Evolutionary conservation across 768 basidiomycete genomes (phyloP), one percentile per base, ranked within the genome.

Genomic region (Gautieria morchelliformis): DNA sequence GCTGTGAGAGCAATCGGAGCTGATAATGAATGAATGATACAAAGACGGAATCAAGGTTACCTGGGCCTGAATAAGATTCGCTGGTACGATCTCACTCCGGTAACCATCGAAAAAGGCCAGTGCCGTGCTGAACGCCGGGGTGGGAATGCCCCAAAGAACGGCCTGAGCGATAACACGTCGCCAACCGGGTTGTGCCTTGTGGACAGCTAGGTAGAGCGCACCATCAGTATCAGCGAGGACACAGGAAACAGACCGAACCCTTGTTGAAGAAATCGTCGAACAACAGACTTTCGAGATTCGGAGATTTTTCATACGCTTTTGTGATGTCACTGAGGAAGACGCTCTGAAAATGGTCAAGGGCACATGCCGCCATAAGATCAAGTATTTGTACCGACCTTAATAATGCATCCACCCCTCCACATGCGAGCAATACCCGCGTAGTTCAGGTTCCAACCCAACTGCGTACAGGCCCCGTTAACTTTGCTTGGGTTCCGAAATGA

Each of bases 321-420:
- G 93, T 83, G 73, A 96, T 95, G 69, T 97, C 94, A 62, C 86
- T 81, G 54, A 97, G 80, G 85, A 97, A 96, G 65, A 97, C 94
- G 66, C 84, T 87, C 86, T 82, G 57, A 39, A 52, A 42, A 40
- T 41, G 22, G 3, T 48, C 17, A 12, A 46, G 22, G 20, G 35
- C 24, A 27, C 27, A 40, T 22, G 50, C 39, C 40, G 14, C 5
- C 55, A 12, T 30, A 22, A 48, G 46, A 32, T 11, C 41, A 55
- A 27, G 27, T 6, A 17, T 44, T 3, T 15, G 19, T 11, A 53
- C 44, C 62, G 58, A 83, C 88, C 82, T 95, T 95, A 81, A 99
- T 98, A 73, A 99, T 99, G 72, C 95, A 98, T 63, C 96, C 96
- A 63, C 96, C 96, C 66, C 95, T 92, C 96, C 96, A 99, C 93